Conservation (phyloP, 441 rosid genomes). For the Euphorbia corollata region DNA sequence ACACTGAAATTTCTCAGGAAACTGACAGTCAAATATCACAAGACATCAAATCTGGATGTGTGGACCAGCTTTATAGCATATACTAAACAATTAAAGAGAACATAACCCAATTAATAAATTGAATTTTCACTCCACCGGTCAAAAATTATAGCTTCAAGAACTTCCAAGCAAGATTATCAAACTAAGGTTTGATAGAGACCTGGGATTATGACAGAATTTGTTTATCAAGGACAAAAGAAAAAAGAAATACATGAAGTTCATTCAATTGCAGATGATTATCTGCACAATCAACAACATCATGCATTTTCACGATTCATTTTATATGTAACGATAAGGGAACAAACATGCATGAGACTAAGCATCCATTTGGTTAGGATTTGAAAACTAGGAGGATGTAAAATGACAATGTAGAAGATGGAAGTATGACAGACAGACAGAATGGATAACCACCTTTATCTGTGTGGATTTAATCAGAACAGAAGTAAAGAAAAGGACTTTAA, state of each 20-base stretch:
- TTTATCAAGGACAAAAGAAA: no score
- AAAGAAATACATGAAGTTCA: not conserved
- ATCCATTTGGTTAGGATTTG: not conserved
- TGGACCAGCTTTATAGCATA: constrained; percentile 2
- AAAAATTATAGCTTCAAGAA: not conserved
- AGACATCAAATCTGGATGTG: not conserved
- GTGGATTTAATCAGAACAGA: not conserved
- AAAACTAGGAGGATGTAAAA: not conserved
- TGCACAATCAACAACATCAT: not conserved
- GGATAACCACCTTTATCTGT: not conserved
- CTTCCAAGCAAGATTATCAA: not conserved
- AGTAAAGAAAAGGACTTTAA: not conserved
- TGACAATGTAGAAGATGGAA: not conserved
- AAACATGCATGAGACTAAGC: not conserved
- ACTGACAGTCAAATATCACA: not conserved
- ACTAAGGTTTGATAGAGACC: not conserved
- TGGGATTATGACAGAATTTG: not conserved
- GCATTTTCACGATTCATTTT: not conserved
- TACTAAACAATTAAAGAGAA: not conserved
- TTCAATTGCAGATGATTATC: not conserved
- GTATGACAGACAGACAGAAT: not conserved
- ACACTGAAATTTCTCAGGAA: constrained; percentile 32
- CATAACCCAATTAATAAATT: constrained; percentile 4
- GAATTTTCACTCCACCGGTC: constrained; percentile 1
- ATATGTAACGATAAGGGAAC: not conserved